Percentiles rank a stretch among this genome's conserved stretches.
phyloP scores from a whole-genome alignment of 1,284 basidiomycete species.

The Sporisorium scitamineum region DNA sequence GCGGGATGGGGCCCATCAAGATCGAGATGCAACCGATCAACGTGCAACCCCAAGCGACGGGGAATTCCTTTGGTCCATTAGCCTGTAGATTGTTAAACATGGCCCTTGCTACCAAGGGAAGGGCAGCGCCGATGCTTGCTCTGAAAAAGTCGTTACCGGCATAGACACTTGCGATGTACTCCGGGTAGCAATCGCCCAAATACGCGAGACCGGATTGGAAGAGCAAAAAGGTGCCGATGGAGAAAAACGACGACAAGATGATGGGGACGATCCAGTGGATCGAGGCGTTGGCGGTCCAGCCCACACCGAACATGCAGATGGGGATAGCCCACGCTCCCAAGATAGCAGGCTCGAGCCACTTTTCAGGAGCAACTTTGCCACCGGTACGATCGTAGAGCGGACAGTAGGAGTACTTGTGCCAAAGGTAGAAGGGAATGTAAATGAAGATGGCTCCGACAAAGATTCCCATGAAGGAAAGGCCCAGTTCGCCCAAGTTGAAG shows the following conservation, averaged over 20 bases:
- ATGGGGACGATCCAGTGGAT: constrained; percentile 64
- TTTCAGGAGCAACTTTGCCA: constrained; percentile 52
- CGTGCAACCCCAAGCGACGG: constrained; percentile 55
- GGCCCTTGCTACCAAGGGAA: constrained; percentile 50
- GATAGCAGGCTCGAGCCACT: constrained; percentile 54
- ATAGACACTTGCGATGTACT: constrained; percentile 54
- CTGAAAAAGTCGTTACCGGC: constrained; percentile 59
- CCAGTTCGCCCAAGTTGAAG: constrained; percentile 57
- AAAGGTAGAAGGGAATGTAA: constrained; percentile 34
- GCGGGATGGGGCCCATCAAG: constrained; percentile 52
- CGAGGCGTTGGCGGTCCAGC: constrained; percentile 54
- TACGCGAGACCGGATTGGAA: constrained; percentile 55
- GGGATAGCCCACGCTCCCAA: constrained; percentile 71
- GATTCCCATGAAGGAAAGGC: constrained; percentile 56
- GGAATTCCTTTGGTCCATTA: constrained; percentile 53
- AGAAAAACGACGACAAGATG: constrained; percentile 43
- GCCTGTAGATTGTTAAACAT: constrained; percentile 59
- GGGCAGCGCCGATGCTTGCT: constrained; percentile 50
- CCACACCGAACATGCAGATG: constrained; percentile 59
- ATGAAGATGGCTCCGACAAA: constrained; percentile 50
- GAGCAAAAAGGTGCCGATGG: constrained; percentile 50
- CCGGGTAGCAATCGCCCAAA: constrained; percentile 49
- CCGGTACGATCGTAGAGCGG: constrained; percentile 33
- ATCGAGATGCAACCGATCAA: constrained; percentile 56
- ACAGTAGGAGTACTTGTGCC: constrained; percentile 38